Conservation (phyloP, 805 yeast species). For the Dipodascus albidus region DNA sequence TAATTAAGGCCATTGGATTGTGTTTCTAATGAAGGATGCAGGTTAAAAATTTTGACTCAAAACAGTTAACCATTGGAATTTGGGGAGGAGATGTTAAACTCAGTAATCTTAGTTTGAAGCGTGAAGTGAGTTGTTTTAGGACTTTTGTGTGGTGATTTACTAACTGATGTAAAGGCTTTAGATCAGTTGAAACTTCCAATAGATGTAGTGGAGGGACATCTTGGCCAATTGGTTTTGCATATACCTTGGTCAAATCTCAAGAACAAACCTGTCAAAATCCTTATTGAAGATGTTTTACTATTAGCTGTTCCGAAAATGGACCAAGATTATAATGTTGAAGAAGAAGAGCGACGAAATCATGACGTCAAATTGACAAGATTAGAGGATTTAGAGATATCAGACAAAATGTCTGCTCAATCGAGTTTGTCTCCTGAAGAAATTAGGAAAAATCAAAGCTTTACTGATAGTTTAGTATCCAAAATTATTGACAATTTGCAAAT, state of each 20-base stretch:
- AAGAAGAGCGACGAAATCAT: slow-evolving; percentile 51
- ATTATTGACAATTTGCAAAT: slow-evolving; percentile 88
- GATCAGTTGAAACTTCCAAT: slow-evolving; percentile 80
- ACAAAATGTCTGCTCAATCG: not conserved
- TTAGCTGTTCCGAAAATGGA: slow-evolving; percentile 66
- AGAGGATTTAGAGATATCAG: slow-evolving; percentile 43
- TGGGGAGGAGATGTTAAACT: slow-evolving; percentile 96
- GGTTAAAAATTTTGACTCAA: slow-evolving; percentile 88
- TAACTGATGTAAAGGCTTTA: slow-evolving; percentile 36
- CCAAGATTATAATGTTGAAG: slow-evolving; percentile 47
- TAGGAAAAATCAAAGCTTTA: slow-evolving; percentile 63
- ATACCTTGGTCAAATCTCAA: slow-evolving; percentile 96
- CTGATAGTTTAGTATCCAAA: slow-evolving; percentile 78
- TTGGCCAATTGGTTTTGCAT: slow-evolving; percentile 80
- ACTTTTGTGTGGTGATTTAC: not conserved
- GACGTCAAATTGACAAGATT: slow-evolving; percentile 55
- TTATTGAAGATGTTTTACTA: slow-evolving; percentile 76
- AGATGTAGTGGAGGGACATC: slow-evolving; percentile 77
- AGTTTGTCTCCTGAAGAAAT: slow-evolving; percentile 21
- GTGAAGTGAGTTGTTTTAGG: slow-evolving; percentile 39
- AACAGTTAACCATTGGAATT: slow-evolving; percentile 87
- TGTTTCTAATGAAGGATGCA: slow-evolving; percentile 32
- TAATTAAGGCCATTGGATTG: slow-evolving; percentile 9
- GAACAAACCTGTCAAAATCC: slow-evolving; percentile 80
- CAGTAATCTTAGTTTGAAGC: slow-evolving; percentile 62